Base-by-base conservation (phyloP, 768 basidiomycete species). In the Naganishia onofrii region DNA sequence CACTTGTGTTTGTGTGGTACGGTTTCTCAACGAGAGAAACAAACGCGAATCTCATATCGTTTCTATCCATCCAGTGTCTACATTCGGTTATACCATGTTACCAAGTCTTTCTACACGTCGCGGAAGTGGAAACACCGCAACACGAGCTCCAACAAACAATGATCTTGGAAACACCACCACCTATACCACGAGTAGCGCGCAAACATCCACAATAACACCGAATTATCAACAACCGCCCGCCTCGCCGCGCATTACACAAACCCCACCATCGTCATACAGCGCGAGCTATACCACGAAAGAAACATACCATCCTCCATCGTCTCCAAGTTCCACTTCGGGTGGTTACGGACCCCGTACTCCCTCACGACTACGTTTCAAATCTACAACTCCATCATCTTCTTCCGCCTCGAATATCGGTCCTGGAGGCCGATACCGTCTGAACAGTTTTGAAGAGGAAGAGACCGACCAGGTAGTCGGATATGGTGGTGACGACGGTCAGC, bases 291-390 rank as follows among this genome's bases (percentile, higher is more conserved):
- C 29, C 31, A 34, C 10, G 3, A 32, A 38, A 23, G 57, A 58
- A 2, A 19, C 34, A 21, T 58, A 58, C 36, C 4, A 19, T 13
- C 34, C 34, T 10, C 57, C 57, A 34, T 15, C 34, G 34, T 38
- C 57, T 5, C 57, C 57, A 8, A 58, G 57, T 21, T 32, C 57
- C 19, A 10, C 12, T 1, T n/a, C 36, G 21, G 57, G 57, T n/a
- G n/a, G 31, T 1, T 23, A 58, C 23, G 57, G 57, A 32, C n/a
- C 36, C 23, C 29, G 57, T n/a, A 58, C 57, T 12, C 57, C 57
- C 3, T 58, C 57, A 3, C 31, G 57, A n/a, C 21, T 58, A 12
- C 31, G 57, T 3, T 58, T 58, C 57, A 58, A 58, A 36, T 58
- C 57, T 10, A 38, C 57, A 10, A 58, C 57, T 5, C 57, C 34